phyloP scores from a whole-genome alignment of 768 basidiomycete genomes.

The Fistulinella prunicolor region DNA sequence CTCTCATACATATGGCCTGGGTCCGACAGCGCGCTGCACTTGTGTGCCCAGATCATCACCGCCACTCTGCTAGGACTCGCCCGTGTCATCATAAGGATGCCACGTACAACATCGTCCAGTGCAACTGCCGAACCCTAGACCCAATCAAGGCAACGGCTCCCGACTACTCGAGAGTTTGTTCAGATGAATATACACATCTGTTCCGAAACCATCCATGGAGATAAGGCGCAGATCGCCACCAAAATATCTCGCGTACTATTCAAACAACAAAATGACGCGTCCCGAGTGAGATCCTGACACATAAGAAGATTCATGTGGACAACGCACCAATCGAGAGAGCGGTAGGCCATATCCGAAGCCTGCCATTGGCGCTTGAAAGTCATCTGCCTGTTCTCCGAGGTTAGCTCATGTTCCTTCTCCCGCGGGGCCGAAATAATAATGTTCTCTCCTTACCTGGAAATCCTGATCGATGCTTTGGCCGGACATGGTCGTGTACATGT shows the following conservation, averaged over 20 bases:
- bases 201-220: conserved; percentile 90
- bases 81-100: no score
- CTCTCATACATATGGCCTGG: no score
- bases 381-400: conserved; percentile 49
- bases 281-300: no score
- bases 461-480: conserved; percentile 71
- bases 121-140: no score
- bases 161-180: conserved; percentile 66
- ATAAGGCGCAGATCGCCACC: conserved; percentile 73
- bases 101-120: no score
- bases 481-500: conserved; percentile 91
- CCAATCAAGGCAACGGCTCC: conserved; percentile 26
- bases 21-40: no score
- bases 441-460: conserved; percentile 70
- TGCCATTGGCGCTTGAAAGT: conserved; percentile 98
- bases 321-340: conserved; percentile 79
- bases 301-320: no score
- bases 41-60: no score
- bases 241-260: conserved; percentile 90
- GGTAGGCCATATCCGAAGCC: conserved; percentile 96
- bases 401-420: not conserved
- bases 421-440: no score
- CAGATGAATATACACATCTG: conserved; percentile 78
- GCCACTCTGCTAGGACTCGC: no score
- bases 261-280: conserved; percentile 26